Percentiles rank a stretch among this genome's conserved stretches.
phyloP scores from a whole-genome alignment of 1,139 yeast species.

The Saccharomyces hybrid region DNA sequence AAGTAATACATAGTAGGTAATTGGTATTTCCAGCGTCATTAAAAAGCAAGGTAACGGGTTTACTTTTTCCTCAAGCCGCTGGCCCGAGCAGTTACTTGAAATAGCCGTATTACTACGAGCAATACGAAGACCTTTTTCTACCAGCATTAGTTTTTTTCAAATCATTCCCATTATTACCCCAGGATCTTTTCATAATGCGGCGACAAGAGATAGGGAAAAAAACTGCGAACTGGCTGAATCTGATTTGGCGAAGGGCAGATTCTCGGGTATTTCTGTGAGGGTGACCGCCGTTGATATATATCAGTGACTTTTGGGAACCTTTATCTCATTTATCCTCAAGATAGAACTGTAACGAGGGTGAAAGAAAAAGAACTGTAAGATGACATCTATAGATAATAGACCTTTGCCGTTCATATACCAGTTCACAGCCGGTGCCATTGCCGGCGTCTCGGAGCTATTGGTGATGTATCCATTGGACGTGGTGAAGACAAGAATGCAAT shows the following conservation, averaged over 20 bases:
- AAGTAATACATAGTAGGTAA: conserved; percentile 1
- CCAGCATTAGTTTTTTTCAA: not conserved
- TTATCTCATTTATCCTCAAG: not conserved
- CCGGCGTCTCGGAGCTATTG: conserved; percentile 94
- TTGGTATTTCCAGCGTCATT: not conserved
- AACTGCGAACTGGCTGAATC: not conserved
- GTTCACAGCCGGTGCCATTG: conserved; percentile 90
- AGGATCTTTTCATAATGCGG: not conserved
- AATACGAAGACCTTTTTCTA: not conserved
- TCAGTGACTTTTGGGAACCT: not conserved
- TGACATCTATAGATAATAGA: not conserved
- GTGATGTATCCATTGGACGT: conserved; percentile 98
- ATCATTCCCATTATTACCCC: not conserved
- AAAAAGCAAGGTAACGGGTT: not conserved
- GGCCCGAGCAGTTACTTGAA: not conserved
- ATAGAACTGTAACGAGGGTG: not conserved
- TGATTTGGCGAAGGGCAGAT: not conserved
- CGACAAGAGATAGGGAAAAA: not conserved
- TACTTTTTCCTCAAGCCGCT: not conserved
- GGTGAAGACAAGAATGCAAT: conserved; percentile 94
- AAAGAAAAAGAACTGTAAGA: not conserved
- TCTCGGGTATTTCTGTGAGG: not conserved
- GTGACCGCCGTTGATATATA: not conserved
- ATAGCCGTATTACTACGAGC: not conserved
- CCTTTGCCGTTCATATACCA: conserved; percentile 43